Evolutionary conservation across 2,329 filamentous ascomycete genomes (phyloP).

Genomic region (Westerdykella aurantiaca): DNA sequence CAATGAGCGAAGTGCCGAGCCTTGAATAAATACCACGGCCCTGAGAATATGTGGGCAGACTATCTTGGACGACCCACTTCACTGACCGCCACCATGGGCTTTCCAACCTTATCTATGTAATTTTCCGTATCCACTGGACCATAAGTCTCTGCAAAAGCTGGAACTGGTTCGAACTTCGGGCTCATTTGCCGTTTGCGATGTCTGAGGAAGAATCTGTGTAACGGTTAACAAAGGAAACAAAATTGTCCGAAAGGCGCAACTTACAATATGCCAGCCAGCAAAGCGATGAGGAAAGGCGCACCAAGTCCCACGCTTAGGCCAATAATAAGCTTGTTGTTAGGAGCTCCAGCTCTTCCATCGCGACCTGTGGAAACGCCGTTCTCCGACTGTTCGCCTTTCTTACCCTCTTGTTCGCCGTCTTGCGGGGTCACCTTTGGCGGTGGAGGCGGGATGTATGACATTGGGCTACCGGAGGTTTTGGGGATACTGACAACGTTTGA

Average conservation of each 20-base stretch:
- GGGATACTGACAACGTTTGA: constrained; percentile 33
- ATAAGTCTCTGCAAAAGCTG: neutral
- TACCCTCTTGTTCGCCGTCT: neutral
- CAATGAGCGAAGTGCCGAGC: neutral
- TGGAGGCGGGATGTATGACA: constrained; percentile 40
- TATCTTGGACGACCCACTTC: neutral
- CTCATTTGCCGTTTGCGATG: neutral
- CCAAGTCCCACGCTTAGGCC: constrained; percentile 47
- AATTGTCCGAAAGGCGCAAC: neutral
- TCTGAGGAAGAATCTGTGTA: neutral
- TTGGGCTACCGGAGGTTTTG: constrained; percentile 42
- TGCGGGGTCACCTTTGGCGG: constrained; percentile 10
- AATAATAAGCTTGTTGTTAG: constrained; percentile 45
- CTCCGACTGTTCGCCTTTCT: neutral
- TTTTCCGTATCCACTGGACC: neutral
- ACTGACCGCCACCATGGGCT: neutral
- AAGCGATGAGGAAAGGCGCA: constrained; percentile 35
- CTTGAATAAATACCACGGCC: too few species aligned
- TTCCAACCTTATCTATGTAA: neutral
- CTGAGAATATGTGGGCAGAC: neutral
- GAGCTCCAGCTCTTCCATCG: constrained; percentile 27
- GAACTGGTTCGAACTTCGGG: neutral
- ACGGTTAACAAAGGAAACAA: neutral
- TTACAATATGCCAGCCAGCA: constrained; percentile 9
- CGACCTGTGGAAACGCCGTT: constrained; percentile 5